phyloP scores from a whole-genome alignment of 1,284 basidiomycete species.

The Vanrija sp. region DNA sequence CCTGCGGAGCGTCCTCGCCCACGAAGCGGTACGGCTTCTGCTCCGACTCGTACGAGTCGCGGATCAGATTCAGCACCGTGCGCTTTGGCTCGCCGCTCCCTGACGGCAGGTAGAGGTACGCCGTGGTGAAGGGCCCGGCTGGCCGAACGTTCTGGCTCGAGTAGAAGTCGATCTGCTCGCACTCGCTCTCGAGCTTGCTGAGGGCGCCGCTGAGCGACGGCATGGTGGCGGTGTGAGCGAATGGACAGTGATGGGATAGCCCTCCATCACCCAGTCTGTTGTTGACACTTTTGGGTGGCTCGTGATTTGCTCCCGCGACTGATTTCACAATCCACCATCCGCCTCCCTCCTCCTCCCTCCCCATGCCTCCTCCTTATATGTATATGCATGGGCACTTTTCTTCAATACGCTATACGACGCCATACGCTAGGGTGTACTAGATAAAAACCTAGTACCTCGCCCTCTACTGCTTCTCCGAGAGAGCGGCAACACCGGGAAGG shows the following conservation, averaged over 20 bases:
- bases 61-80: slow-evolving; percentile 33
- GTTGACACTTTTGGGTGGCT: slow-evolving; percentile 11
- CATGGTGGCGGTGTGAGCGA: slow-evolving; percentile 20
- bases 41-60: slow-evolving; percentile 42
- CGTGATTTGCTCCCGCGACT: slow-evolving; percentile 6
- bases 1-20: slow-evolving; percentile 25
- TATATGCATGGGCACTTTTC: too few relatives aligned
- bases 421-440: too few relatives aligned
- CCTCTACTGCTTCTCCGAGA: slow-evolving; percentile 60
- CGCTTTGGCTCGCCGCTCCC: slow-evolving; percentile 1
- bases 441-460: background rate
- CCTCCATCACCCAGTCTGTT: slow-evolving; percentile 2
- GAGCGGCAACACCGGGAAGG: slow-evolving; percentile 76
- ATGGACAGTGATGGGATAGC: too few relatives aligned
- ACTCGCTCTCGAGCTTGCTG: slow-evolving; percentile 29
- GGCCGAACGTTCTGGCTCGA: slow-evolving; percentile 28
- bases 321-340: too few relatives aligned
- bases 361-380: background rate
- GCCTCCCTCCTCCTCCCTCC: background rate
- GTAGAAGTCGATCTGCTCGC: slow-evolving; percentile 31
- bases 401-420: too few relatives aligned
- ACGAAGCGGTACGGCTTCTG: slow-evolving; percentile 40
- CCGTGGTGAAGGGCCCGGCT: slow-evolving; percentile 37
- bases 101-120: slow-evolving; percentile 27
- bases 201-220: slow-evolving; percentile 39